Conservation (phyloP, 768 basidiomycete species). For the Russula dissimulans region DNA sequence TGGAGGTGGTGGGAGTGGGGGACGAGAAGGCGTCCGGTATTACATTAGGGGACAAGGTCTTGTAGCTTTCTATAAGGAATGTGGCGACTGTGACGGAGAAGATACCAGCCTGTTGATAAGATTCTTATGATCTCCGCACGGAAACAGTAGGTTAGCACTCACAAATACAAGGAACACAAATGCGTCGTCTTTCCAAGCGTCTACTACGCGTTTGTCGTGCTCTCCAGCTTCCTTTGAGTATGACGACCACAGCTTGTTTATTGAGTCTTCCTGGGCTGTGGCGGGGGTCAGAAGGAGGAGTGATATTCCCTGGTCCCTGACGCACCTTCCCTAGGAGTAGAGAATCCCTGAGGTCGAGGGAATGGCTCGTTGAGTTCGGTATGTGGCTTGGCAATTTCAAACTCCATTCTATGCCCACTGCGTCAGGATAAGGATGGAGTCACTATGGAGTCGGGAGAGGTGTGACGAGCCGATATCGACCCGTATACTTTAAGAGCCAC, state of each 20-base stretch:
- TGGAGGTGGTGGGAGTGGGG: not conserved
- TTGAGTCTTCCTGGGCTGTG: not conserved
- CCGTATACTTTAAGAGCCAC: not conserved
- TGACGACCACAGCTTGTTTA: constrained; percentile 12
- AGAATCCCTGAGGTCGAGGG: not conserved
- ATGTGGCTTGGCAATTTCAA: not conserved
- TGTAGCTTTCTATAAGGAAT: constrained; percentile 19
- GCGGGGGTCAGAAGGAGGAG: not conserved
- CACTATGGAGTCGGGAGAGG: no score
- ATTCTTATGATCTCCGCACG: not conserved
- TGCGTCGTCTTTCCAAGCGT: constrained; percentile 16
- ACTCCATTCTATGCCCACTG: not conserved
- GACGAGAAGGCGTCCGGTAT: not conserved
- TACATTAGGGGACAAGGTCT: constrained; percentile 6
- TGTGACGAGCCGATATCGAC: not conserved
- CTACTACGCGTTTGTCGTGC: constrained; percentile 4
- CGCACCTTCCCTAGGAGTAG: not conserved
- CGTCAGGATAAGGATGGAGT: not conserved
- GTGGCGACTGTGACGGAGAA: constrained; percentile 19
- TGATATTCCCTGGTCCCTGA: not conserved
- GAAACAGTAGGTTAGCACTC: not conserved
- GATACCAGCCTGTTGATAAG: constrained; percentile 14
- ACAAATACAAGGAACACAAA: constrained; percentile 15
- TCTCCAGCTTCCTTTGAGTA: constrained; percentile 8
- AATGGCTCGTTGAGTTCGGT: not conserved